Evolutionary conservation across 2,329 filamentous ascomycete genomes (phyloP).

Genomic region (Incumbomyces delicatus): DNA sequence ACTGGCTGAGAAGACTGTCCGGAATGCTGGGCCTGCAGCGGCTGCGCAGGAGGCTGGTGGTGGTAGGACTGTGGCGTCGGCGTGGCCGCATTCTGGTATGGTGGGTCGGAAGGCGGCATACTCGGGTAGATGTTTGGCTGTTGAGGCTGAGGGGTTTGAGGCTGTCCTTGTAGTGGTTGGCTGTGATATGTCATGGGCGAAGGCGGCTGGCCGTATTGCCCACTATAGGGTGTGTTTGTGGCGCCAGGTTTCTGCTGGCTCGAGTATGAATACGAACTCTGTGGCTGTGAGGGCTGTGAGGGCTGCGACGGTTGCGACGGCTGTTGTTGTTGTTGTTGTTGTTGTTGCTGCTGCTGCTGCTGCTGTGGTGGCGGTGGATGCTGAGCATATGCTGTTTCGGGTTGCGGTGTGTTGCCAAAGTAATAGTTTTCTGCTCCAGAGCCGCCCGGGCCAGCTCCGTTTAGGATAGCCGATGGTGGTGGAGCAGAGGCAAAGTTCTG

Average conservation of each 20-base stretch:
- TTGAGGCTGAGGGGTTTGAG: conserved; percentile 10
- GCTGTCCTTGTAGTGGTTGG: conserved; percentile 8
- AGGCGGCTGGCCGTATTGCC: conserved; percentile 10
- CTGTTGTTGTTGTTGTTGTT: conserved; percentile 12
- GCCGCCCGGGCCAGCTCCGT: conserved; percentile 31
- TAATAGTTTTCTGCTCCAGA: conserved; percentile 72
- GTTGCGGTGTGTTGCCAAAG: conserved; percentile 49
- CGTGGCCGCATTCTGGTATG: conserved; percentile 11
- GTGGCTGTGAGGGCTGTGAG: conserved; percentile 1
- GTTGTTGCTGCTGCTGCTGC: conserved; percentile 12
- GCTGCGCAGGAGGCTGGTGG: conserved; percentile 9
- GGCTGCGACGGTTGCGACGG: conserved; percentile 5
- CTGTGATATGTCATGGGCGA: conserved; percentile 17
- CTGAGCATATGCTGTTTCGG: conserved; percentile 36
- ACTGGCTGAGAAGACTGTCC: conserved; percentile 1
- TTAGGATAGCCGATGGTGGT: conserved; percentile 20
- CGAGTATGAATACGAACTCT: conserved; percentile 6
- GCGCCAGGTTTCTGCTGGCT: neutral
- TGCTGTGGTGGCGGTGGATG: conserved; percentile 39
- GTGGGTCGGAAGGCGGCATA: conserved; percentile 13
- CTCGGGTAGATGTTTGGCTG: conserved; percentile 15
- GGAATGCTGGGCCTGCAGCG: conserved; percentile 9
- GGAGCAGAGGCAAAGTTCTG: conserved; percentile 37
- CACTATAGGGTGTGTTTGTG: neutral
- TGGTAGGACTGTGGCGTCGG: conserved; percentile 10